Evolutionary conservation across 768 basidiomycete species (phyloP), one percentile per base, ranked within the genome.

Genomic region (Mycena amicta): DNA sequence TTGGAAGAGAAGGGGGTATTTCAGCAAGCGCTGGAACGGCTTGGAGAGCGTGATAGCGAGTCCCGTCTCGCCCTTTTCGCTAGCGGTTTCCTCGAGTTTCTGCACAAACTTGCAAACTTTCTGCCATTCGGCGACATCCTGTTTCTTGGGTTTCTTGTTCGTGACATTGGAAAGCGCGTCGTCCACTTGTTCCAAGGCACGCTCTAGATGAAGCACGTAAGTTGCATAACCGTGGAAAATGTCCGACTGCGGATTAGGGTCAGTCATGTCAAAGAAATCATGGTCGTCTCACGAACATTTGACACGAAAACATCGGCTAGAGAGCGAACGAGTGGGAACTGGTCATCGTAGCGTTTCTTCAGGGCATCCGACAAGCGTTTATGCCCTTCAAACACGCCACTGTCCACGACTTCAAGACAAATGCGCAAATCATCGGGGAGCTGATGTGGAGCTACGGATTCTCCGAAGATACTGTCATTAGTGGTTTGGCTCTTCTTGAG

Each of bases 1-100:
- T 75, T 99, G 97, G 77, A 98, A 98, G 47, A 99, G 84, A 30
- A 99, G 82, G 3, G 97, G 97, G 72, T 98, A 97, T 72, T 98
- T 98, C 70, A 97, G 85, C 30, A 99, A 79, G 40, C 96, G 86
- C 70, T 98, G 96, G 77, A 99, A 97, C 2, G 97, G 96, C 71
- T 98, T 98, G 20, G 93, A 95, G 11, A 98, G 80, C 0, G 93
- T 93, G 70, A 99, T 99, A 31, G 93, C 90, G 55, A 99, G 80
- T 2, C 95, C 94, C 1, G 93, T 95, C 76, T 98, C 96, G 56
- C 94, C 95, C 68, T 90, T 90, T 55, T 92, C 91, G 46, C 80
- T 80, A 1, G 96, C 93, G 25, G 75, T 74, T 64, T 88, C 84
- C 72, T 99, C 97, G 18, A 97, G 79, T 47, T 82, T 83, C 67